phyloP scores from a whole-genome alignment of 257 asterid species.

The Verbascum thapsus region DNA sequence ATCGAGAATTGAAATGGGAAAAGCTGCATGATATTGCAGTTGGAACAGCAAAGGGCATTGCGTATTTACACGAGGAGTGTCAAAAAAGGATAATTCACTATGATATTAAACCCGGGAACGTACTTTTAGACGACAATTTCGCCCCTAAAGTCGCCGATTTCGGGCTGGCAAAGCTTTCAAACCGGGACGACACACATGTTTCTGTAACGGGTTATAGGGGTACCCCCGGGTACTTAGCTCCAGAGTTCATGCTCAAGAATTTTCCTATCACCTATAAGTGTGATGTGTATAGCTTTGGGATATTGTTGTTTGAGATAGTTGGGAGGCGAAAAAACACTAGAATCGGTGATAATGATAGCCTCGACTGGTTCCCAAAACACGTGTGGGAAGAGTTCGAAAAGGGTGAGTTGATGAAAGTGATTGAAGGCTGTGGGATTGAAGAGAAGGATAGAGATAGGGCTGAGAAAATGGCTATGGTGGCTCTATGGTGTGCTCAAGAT shows the following conservation, averaged over 20 bases:
- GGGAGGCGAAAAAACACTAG: slow-evolving; percentile 40
- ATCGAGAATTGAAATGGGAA: slow-evolving; percentile 36
- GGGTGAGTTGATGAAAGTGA: slow-evolving; percentile 29
- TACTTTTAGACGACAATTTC: slow-evolving; percentile 40
- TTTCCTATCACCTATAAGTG: slow-evolving; percentile 41
- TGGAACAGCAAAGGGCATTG: slow-evolving; percentile 48
- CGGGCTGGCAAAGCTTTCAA: slow-evolving; percentile 44
- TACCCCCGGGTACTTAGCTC: slow-evolving; percentile 42
- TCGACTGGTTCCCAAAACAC: slow-evolving; percentile 43
- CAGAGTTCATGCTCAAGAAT: slow-evolving; percentile 41
- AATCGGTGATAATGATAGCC: slow-evolving; percentile 23
- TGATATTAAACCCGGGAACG: slow-evolving; percentile 43
- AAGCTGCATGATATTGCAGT: slow-evolving; percentile 41
- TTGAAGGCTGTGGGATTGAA: slow-evolving; percentile 30
- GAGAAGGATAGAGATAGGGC: slow-evolving; percentile 37
- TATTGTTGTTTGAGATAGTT: slow-evolving; percentile 42
- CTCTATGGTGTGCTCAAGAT: slow-evolving; percentile 47
- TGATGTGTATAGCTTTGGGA: slow-evolving; percentile 47
- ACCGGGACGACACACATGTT: slow-evolving; percentile 39
- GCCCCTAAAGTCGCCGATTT: slow-evolving; percentile 46
- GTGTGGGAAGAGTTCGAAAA: slow-evolving; percentile 44
- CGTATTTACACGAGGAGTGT: slow-evolving; percentile 42
- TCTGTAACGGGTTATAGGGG: slow-evolving; percentile 39
- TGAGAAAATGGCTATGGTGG: slow-evolving; percentile 40
- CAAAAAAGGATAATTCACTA: slow-evolving; percentile 40